Evolutionary conservation across 352 stramenopile species (phyloP).

Genomic region (Globisporangium cylindrosporum): DNA sequence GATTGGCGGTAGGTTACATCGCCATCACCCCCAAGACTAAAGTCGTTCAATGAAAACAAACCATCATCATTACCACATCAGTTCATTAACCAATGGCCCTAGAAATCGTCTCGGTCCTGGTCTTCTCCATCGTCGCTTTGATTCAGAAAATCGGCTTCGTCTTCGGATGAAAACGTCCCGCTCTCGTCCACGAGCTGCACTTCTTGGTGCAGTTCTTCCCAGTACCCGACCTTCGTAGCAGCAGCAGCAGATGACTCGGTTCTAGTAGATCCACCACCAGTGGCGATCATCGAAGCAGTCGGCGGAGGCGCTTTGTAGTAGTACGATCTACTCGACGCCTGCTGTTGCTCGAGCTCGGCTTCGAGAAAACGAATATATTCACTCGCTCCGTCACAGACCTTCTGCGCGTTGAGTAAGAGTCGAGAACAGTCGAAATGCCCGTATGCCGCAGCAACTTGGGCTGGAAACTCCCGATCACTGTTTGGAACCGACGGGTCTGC

Average conservation of each 20-base stretch:
- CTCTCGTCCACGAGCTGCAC: conserved; percentile 76
- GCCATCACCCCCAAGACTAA: not conserved
- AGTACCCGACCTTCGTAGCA: conserved; percentile 31
- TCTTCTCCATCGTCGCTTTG: not conserved
- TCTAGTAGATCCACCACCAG: not conserved
- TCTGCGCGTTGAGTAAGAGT: conserved; percentile 30
- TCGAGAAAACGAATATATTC: conserved; percentile 19
- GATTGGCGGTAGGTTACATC: not conserved
- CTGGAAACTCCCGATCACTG: conserved; percentile 53
- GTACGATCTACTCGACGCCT: conserved; percentile 26
- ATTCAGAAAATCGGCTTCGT: conserved; percentile 28
- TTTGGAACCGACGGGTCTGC: conserved; percentile 49
- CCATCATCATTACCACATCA: not conserved
- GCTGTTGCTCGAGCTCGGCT: conserved; percentile 31
- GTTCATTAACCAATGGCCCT: not conserved
- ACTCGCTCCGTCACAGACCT: not conserved
- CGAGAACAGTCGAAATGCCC: conserved; percentile 50
- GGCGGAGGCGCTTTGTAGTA: conserved; percentile 25
- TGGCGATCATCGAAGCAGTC: conserved; percentile 6
- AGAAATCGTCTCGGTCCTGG: not conserved
- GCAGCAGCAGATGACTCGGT: not conserved
- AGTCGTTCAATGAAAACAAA: not conserved
- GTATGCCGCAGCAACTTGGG: conserved; percentile 40
- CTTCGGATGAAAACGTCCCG: conserved; percentile 67
- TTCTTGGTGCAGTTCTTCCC: conserved; percentile 67